Conservation (phyloP, 352 stramenopile species). For the Hyaloperonospora brassicae region DNA sequence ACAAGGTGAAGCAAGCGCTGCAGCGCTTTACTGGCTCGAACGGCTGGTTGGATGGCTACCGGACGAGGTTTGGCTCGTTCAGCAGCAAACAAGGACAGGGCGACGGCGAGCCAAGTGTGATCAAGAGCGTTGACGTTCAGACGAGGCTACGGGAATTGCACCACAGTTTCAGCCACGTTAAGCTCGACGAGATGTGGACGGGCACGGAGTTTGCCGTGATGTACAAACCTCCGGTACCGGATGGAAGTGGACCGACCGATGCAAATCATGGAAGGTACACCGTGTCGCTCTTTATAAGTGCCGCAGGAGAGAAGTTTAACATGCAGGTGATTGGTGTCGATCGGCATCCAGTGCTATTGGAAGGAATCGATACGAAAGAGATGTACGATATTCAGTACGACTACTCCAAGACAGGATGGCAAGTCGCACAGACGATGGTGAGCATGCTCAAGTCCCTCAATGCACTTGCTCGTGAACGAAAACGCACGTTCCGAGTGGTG, state of each 20-base stretch:
- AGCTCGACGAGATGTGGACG: constrained; percentile 76
- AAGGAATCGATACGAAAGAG: constrained; percentile 52
- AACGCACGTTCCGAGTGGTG: constrained; percentile 76
- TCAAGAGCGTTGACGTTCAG: constrained; percentile 82
- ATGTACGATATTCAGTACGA: constrained; percentile 71
- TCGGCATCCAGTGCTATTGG: constrained; percentile 43
- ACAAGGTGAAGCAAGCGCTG: constrained; percentile 68
- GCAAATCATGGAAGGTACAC: constrained; percentile 43
- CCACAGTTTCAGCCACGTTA: constrained; percentile 48
- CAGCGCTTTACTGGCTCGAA: constrained; percentile 76
- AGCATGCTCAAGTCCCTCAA: constrained; percentile 77
- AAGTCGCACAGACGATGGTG: constrained; percentile 73
- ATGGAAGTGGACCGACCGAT: constrained; percentile 9
- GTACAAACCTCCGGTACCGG: constrained; percentile 34
- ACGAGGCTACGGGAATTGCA: constrained; percentile 78
- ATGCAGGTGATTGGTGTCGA: constrained; percentile 76
- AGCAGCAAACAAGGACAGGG: constrained; percentile 56
- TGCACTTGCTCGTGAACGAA: constrained; percentile 49
- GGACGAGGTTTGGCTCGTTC: constrained; percentile 76
- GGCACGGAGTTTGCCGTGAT: constrained; percentile 64
- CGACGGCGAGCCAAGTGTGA: constrained; percentile 42
- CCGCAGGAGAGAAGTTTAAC: constrained; percentile 69
- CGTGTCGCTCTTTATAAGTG: constrained; percentile 69
- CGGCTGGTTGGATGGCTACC: constrained; percentile 80
- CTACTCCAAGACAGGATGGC: constrained; percentile 74